Percentiles rank a stretch among this genome's conserved stretches.
These are phyloP conservation scores for Fulvia fulva DNA, from an alignment of 2,329 filamentous ascomycete genomes.

Conservation along the genomic window DNA sequence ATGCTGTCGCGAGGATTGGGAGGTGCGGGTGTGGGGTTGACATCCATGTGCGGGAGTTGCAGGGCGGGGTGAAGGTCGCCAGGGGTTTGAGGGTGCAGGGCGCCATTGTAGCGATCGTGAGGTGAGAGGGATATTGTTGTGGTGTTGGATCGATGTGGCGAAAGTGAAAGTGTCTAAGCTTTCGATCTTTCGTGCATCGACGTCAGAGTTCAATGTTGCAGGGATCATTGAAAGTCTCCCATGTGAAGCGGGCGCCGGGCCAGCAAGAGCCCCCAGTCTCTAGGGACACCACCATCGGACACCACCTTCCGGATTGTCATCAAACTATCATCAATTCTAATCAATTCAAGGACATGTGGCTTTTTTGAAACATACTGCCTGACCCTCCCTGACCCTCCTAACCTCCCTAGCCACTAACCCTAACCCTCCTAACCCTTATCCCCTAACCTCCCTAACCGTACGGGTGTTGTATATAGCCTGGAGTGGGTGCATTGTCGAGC, in stretches of 20 bases:
- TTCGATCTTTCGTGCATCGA: neutral
- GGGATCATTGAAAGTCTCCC: neutral
- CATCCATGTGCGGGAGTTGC: constrained; percentile 70
- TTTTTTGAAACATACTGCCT: no score
- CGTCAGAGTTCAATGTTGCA: neutral
- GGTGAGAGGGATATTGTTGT: neutral
- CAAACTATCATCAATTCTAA: no score
- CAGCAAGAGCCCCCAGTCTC: no score
- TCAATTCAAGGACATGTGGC: no score
- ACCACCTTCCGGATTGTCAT: no score
- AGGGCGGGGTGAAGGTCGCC: constrained; percentile 52
- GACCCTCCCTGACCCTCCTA: no score
- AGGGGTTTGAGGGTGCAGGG: constrained; percentile 40
- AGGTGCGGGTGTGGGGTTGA: constrained; percentile 80
- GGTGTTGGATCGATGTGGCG: neutral
- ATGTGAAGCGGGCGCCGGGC: constrained; percentile 1
- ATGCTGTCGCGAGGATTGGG: constrained; percentile 83
- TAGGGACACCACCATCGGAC: no score
- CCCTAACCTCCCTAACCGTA: no score
- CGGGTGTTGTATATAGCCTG: no score
- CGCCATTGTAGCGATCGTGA: neutral
- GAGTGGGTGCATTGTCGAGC: no score
- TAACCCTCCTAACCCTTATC: no score
- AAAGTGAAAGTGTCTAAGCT: neutral
- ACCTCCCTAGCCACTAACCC: no score